Evolutionary conservation across 106 monocot genomes (phyloP), one percentile per base, ranked within the genome.

Genomic region (Agapanthus africanus): DNA sequence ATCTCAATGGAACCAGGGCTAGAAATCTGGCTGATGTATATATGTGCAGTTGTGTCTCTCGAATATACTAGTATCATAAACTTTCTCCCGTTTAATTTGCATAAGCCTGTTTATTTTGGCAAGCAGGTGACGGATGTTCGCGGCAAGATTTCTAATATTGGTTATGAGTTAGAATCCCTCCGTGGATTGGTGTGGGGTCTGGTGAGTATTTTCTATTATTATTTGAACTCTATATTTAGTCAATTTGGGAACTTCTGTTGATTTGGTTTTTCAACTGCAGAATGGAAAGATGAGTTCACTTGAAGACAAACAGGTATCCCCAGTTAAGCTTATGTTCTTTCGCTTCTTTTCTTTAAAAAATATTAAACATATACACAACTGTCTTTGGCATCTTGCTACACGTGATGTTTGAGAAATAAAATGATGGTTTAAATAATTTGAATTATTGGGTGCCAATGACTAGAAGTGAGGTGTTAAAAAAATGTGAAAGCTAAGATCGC

Each of bases 261-360:
- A n/a, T 40, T 51, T 34, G 54, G 34, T 25, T 44, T 66, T 18
- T 18, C 34, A 14, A 30, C 18, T 75, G 66, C 77, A 95, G 94
- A 76, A 84, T 87, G 93, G 75, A 18, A 90, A 87, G 78, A 82
- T 90, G 77, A 77, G 65, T 71, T 47, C 84, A 68, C 86, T 93
- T 28, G 86, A 93, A 74, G 81, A 74, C 51, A 90, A 90, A 62
- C 93, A 87, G 89, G 90, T 90, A 68, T 68, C 11, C 18, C 42
- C 0, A 34, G 18, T 19, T n/a, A n/a, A n/a, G n/a, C n/a, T 33
- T 26, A 28, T 59, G 11, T 31, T 59, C 2, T 59, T 59, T 59
- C 11, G 27, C 27, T 59, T 59, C 11, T 59, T 23, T 59, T 26
- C 57, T n/a, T n/a, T n/a, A n/a, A n/a, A n/a, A n/a, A n/a, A n/a